Conservation (phyloP, 768 basidiomycete species). For the Mycena epipterygia region DNA sequence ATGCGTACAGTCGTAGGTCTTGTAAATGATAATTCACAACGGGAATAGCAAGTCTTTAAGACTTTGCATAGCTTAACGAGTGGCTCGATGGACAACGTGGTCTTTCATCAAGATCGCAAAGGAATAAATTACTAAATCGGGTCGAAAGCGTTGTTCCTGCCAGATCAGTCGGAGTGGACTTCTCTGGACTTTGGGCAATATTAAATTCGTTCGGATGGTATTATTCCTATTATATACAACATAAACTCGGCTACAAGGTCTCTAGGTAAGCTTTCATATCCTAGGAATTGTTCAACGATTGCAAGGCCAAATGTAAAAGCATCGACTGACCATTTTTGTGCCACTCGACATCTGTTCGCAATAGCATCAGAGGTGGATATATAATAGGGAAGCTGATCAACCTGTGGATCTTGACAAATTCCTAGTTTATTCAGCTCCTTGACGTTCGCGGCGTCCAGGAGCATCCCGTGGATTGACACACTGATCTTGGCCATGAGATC, state of each 20-base stretch:
- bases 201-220: no score
- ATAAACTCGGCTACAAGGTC: slow-evolving; percentile 14
- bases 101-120: no score
- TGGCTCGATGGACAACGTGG: no score
- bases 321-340: neutral
- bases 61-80: neutral
- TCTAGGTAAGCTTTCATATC: slow-evolving; percentile 18
- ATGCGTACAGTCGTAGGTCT: slow-evolving; percentile 11
- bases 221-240: no score
- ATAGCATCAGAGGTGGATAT: neutral
- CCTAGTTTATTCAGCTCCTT: neutral
- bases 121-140: neutral
- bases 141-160: neutral
- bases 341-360: slow-evolving; percentile 3
- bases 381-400: neutral
- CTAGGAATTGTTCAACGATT: neutral
- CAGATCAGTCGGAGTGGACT: no score
- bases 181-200: no score
- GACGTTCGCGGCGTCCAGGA: neutral
- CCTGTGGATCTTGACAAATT: slow-evolving; percentile 9
- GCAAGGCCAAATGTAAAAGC: neutral
- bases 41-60: slow-evolving; percentile 1
- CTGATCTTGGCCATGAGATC: slow-evolving; percentile 24
- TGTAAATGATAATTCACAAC: slow-evolving; percentile 6
- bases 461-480: slow-evolving; percentile 21